A percentile compares a stretch with the other conserved stretches of the same genome.
phyloP scores from a whole-genome alignment of 2,329 filamentous ascomycete species.

The Trichoderma sp. region DNA sequence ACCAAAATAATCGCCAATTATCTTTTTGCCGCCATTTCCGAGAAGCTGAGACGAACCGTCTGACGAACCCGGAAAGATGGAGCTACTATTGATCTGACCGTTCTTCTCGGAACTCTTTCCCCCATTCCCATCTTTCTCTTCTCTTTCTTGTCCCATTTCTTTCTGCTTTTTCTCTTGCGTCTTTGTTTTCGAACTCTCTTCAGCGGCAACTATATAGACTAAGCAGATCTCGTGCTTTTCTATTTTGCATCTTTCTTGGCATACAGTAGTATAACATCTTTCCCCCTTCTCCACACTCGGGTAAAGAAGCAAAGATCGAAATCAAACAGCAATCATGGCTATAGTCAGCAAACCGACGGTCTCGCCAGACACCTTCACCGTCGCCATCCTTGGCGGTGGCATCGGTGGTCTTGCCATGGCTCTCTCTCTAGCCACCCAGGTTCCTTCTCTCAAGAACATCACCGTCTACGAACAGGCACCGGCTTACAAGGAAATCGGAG shows the following conservation, averaged over 20 bases:
- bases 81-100: slow-evolving; percentile 3
- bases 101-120: slow-evolving; percentile 7
- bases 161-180: neutral
- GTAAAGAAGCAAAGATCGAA: neutral
- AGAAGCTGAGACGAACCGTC: neutral
- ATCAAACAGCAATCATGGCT: neutral
- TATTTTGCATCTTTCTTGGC: neutral
- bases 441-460: neutral
- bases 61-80: slow-evolving; percentile 10
- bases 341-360: neutral
- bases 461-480: slow-evolving; percentile 15
- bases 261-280: neutral
- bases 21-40: slow-evolving; percentile 4
- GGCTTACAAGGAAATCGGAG: slow-evolving; percentile 10
- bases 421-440: neutral
- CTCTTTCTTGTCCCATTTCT: neutral
- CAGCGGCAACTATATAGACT: slow-evolving; percentile 10
- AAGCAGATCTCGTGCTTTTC: neutral
- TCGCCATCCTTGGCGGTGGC: slow-evolving; percentile 13
- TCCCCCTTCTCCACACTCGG: neutral
- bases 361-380: slow-evolving; percentile 4
- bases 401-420: slow-evolving; percentile 12
- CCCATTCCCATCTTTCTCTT: neutral
- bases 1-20: neutral
- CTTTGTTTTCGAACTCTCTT: neutral